Evolutionary conservation across 2,329 filamentous ascomycete genomes (phyloP), one percentile per base, ranked within the genome.

Genomic region (Botryosphaeria dothidea): DNA sequence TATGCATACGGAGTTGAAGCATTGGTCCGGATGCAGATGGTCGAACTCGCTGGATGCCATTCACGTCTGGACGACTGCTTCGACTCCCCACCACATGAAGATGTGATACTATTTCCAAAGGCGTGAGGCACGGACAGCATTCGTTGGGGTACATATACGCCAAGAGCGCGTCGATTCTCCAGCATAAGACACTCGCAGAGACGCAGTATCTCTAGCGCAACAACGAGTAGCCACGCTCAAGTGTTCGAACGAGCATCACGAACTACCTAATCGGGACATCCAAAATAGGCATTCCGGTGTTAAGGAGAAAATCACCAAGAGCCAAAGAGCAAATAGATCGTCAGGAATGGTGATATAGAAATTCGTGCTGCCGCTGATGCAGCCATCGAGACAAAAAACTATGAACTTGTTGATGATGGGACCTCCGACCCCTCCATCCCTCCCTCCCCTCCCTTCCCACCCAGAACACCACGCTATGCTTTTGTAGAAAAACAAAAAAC

Each of bases 401-500:
- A 49, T 15, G n/a, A 27, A 48, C 19, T 51, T 13, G 34, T 25
- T 15, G 13, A 38, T 25, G 31, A 38, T 38, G 51, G 52, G 52
- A 36, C 52, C 23, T 4, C 38, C 38, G 2, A 15, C 38, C 17
- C 3, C 19, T 15, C 8, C 36, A 15, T 21, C 36, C 38, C 36
- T 4, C 19, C 31, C n/a, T 27, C 17, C 9, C 49, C 31, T 6
- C 19, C 4, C 52, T 23, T 36, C 36, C 52, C 52, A 38, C 31
- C 36, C 13, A 60, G n/a, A 60, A 60, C 56, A 43, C 56, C 56
- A 17, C 38, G 56, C 56, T 60, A 60, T 60, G 56, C 56, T 29
- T 41, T 57, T n/a, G n/a, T n/a, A n/a, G n/a, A n/a, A n/a, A n/a
- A n/a, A 29, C 2, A n/a, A 60, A 3, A 4, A 46, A 45, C 17